Evolutionary conservation across 2,329 filamentous ascomycete genomes (phyloP).

Genomic region (Aspergillus costaricaensis): DNA sequence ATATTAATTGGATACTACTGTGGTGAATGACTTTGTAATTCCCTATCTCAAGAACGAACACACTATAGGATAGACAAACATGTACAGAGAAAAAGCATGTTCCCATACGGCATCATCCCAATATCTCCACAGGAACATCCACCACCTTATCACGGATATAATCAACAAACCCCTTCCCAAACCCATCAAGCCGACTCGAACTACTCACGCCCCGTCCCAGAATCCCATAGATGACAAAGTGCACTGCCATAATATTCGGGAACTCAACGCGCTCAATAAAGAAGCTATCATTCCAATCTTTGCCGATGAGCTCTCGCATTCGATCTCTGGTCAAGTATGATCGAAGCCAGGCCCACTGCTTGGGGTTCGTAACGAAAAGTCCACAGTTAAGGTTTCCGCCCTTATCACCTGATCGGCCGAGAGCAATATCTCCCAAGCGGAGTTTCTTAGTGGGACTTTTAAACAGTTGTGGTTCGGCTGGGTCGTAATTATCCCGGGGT

Average conservation of each 20-base stretch:
- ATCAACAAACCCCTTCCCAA: conserved; percentile 58
- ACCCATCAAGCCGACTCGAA: conserved; percentile 49
- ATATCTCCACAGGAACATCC: conserved; percentile 36
- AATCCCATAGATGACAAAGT: conserved; percentile 54
- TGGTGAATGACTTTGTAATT: too few relatives aligned
- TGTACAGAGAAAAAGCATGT: too few relatives aligned
- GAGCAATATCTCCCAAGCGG: conserved; percentile 47
- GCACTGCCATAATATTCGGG: conserved; percentile 47
- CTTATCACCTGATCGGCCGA: conserved; percentile 48
- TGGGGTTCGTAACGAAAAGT: conserved; percentile 33
- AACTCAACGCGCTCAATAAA: conserved; percentile 54
- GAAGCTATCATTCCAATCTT: conserved; percentile 49
- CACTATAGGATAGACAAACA: accelerated
- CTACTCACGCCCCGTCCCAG: conserved; percentile 53
- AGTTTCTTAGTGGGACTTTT: conserved; percentile 28
- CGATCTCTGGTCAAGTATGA: conserved; percentile 43
- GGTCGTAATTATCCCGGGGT: conserved; percentile 23
- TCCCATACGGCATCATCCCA: background rate
- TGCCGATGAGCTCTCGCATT: conserved; percentile 45
- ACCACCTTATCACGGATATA: conserved; percentile 51
- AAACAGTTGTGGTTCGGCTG: conserved; percentile 24
- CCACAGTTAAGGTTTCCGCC: conserved; percentile 48
- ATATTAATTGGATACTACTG: too few relatives aligned
- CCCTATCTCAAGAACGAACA: too few relatives aligned
- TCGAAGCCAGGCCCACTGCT: conserved; percentile 40